Evolutionary conservation across 495 filamentous ascomycete genomes (phyloP).

Genomic region (Tuber calosporum): DNA sequence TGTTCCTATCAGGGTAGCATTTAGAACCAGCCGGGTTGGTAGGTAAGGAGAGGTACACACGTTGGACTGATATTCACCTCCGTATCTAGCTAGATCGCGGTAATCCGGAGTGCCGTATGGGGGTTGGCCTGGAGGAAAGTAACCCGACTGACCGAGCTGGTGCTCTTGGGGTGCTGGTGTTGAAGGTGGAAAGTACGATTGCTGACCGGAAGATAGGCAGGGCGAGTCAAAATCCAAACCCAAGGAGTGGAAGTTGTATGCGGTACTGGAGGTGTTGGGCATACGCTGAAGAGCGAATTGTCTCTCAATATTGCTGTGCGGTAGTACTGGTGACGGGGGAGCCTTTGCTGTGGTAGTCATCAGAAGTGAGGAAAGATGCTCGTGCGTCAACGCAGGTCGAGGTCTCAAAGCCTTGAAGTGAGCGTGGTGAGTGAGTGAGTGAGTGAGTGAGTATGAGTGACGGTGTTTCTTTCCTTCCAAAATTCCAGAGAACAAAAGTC

Average conservation of each 20-base stretch:
- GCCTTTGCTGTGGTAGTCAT: conserved; percentile 32
- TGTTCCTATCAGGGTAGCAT: background rate
- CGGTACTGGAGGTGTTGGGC: background rate
- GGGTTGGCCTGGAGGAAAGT: background rate
- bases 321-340: conserved; percentile 15
- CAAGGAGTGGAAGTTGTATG: conserved; percentile 9
- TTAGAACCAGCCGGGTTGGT: background rate
- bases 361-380: conserved; percentile 7
- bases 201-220: conserved; percentile 8
- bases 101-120: conserved; percentile 9
- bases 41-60: conserved; percentile 23
- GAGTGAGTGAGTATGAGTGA: conserved; percentile 1
- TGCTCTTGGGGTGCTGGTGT: background rate
- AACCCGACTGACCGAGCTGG: conserved; percentile 1
- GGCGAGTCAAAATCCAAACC: background rate
- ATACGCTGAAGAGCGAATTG: conserved; percentile 8
- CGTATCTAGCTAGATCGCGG: conserved; percentile 3
- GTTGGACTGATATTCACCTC: conserved; percentile 31
- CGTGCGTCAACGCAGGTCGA: background rate
- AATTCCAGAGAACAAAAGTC: background rate
- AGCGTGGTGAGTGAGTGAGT: background rate
- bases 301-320: conserved; percentile 20
- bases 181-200: conserved; percentile 12
- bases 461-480: background rate
- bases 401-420: background rate